Evolutionary conservation across 1,284 basidiomycete species (phyloP).

Genomic region (Rhodotorula sp.): DNA sequence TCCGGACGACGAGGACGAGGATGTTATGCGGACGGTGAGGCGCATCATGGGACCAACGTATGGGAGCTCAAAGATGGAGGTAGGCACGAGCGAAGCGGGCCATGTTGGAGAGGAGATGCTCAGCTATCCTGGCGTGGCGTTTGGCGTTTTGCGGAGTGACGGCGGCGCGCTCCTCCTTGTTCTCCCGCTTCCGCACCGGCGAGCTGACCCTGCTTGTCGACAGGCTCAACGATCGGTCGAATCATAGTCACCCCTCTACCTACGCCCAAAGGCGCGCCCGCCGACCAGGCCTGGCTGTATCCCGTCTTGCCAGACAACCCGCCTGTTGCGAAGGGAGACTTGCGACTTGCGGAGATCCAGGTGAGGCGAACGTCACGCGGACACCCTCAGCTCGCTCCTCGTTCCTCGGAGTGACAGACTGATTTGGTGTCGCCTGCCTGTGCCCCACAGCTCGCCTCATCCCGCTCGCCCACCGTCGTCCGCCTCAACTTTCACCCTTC

Average conservation of each 20-base stretch:
- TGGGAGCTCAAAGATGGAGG: slow-evolving; percentile 1
- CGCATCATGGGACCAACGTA: slow-evolving; percentile 31
- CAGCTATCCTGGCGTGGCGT: slow-evolving; percentile 40
- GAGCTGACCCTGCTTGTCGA: not conserved
- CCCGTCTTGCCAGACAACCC: slow-evolving; percentile 23
- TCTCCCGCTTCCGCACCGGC: not conserved
- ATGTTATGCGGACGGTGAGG: slow-evolving; percentile 35
- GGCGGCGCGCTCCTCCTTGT: not conserved
- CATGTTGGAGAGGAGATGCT: slow-evolving; percentile 27
- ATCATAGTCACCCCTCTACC: slow-evolving; percentile 27
- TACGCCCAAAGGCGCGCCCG: not conserved
- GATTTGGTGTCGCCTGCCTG: too few species aligned
- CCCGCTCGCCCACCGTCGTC: not conserved
- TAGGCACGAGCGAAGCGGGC: not conserved
- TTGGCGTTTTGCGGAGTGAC: slow-evolving; percentile 20
- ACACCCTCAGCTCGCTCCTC: too few species aligned
- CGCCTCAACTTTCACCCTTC: slow-evolving; percentile 16
- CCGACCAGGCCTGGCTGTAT: slow-evolving; percentile 37
- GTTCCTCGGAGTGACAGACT: too few species aligned
- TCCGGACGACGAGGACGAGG: slow-evolving; percentile 22
- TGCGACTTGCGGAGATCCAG: slow-evolving; percentile 24
- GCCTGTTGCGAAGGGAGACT: slow-evolving; percentile 24
- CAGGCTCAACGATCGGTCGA: slow-evolving; percentile 13
- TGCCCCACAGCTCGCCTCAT: slow-evolving; percentile 18
- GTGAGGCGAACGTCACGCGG: slow-evolving; percentile 10